These are phyloP conservation scores for Aspergillus oerlinghausenensis DNA, from an alignment of 2,329 filamentous ascomycete genomes.

Conservation along the genomic window DNA sequence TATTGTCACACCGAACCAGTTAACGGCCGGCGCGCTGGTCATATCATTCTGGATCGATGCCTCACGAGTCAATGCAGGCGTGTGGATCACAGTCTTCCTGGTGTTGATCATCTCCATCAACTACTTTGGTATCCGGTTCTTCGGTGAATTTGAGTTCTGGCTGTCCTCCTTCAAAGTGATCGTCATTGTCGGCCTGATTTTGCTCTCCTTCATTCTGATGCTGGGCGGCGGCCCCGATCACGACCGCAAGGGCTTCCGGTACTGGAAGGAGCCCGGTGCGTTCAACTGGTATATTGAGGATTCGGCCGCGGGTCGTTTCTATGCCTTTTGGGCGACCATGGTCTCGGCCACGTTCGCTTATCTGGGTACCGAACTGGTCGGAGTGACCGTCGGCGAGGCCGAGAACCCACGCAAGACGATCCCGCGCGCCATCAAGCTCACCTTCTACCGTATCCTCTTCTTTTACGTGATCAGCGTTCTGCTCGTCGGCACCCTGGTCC, in stretches of 20 bases:
- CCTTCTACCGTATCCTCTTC: slow-evolving; percentile 75
- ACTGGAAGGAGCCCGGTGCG: slow-evolving; percentile 61
- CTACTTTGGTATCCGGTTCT: slow-evolving; percentile 65
- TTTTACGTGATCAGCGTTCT: slow-evolving; percentile 74
- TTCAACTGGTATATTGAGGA: slow-evolving; percentile 47
- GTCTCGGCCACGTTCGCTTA: slow-evolving; percentile 76
- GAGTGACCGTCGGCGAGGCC: slow-evolving; percentile 73
- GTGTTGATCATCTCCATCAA: slow-evolving; percentile 62
- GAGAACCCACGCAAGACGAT: slow-evolving; percentile 75
- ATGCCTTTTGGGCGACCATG: slow-evolving; percentile 65
- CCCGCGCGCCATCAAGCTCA: slow-evolving; percentile 72
- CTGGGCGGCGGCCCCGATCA: slow-evolving; percentile 61
- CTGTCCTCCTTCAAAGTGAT: slow-evolving; percentile 63
- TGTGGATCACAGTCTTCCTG: slow-evolving; percentile 71
- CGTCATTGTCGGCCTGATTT: slow-evolving; percentile 61
- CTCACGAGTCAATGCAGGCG: slow-evolving; percentile 67
- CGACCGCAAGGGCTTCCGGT: slow-evolving; percentile 61
- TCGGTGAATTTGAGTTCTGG: slow-evolving; percentile 63
- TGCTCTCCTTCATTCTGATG: slow-evolving; percentile 60
- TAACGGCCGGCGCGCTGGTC: slow-evolving; percentile 74
- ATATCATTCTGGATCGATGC: slow-evolving; percentile 70
- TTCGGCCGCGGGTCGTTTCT: slow-evolving; percentile 50
- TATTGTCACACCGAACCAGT: slow-evolving; percentile 78
- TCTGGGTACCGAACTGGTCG: slow-evolving; percentile 70
- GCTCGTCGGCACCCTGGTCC: slow-evolving; percentile 70